phyloP scores from a whole-genome alignment of 179 eudicot species.

The Heliamphora pulchella region DNA sequence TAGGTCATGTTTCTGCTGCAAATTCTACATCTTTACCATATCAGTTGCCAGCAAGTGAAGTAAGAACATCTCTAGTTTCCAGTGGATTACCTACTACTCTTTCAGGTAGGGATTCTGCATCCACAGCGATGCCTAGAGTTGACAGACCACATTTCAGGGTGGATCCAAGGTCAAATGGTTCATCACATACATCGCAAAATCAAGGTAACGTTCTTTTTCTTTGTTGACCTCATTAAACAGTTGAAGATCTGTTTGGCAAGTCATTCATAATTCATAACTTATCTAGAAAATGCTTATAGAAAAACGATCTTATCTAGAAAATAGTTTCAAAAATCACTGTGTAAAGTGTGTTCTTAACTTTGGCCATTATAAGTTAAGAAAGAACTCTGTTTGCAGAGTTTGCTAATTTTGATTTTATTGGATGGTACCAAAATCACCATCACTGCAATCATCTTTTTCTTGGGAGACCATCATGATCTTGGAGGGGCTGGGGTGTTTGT shows the following conservation, averaged over 20 bases:
- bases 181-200: constrained; percentile 41
- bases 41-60: constrained; percentile 52
- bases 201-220: constrained; percentile 44
- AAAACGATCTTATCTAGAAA: background rate
- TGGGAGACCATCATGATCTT: constrained; percentile 1
- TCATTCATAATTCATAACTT: background rate
- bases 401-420: background rate
- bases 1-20: constrained; percentile 39
- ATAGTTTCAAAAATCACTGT: background rate
- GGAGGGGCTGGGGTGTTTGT: background rate
- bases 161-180: constrained; percentile 55
- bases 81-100: constrained; percentile 39
- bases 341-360: background rate
- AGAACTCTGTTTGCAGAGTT: background rate
- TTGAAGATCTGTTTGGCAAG: constrained; percentile 7
- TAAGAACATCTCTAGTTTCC: constrained; percentile 38
- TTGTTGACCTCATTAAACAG: background rate
- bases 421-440: background rate
- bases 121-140: constrained; percentile 36
- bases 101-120: constrained; percentile 40
- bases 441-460: background rate
- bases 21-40: constrained; percentile 45
- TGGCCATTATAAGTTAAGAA: background rate
- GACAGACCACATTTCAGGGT: constrained; percentile 46
- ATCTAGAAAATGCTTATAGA: background rate